These are phyloP conservation scores for Nitzschia putrida DNA, from an alignment of 108 stramenopile species.

Conservation along the genomic window DNA sequence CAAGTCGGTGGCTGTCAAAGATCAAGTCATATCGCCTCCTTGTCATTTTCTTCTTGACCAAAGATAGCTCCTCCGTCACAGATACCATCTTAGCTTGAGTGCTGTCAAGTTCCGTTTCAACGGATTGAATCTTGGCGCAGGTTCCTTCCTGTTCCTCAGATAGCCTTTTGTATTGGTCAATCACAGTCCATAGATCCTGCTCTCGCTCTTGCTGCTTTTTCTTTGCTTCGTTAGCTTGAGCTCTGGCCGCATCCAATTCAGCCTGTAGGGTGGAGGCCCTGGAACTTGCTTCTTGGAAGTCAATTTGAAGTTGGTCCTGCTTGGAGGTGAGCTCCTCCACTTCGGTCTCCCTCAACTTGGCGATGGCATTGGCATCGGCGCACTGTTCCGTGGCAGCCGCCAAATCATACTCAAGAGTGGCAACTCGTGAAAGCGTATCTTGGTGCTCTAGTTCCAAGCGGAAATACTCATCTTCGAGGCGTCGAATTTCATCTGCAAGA, in stretches of 20 bases:
- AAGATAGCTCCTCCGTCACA: constrained; percentile 4
- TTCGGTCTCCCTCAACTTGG: neutral
- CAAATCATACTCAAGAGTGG: constrained; percentile 14
- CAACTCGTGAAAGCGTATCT: neutral
- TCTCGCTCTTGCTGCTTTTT: constrained; percentile 9
- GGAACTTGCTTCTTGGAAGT: neutral
- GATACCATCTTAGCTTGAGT: constrained; percentile 1
- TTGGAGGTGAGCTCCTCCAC: neutral
- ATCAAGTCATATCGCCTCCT: constrained; percentile 9
- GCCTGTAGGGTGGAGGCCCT: neutral
- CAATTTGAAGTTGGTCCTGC: neutral
- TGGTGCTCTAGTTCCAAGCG: constrained; percentile 12
- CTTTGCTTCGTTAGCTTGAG: constrained; percentile 3
- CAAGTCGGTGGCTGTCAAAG: neutral
- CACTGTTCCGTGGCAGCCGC: neutral
- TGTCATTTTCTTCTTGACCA: neutral
- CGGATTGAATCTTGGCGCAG: constrained; percentile 3
- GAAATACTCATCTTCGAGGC: neutral
- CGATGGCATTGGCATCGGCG: neutral
- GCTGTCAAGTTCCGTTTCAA: constrained; percentile 1
- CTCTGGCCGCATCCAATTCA: constrained; percentile 12
- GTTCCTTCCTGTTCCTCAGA: constrained; percentile 2
- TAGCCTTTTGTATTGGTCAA: constrained; percentile 30
- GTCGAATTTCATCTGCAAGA: neutral
- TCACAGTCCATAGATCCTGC: constrained; percentile 15